Conservation (phyloP, 225 moss, liverwort and hornwort genomes). For the Antitrichia curtipendula region DNA sequence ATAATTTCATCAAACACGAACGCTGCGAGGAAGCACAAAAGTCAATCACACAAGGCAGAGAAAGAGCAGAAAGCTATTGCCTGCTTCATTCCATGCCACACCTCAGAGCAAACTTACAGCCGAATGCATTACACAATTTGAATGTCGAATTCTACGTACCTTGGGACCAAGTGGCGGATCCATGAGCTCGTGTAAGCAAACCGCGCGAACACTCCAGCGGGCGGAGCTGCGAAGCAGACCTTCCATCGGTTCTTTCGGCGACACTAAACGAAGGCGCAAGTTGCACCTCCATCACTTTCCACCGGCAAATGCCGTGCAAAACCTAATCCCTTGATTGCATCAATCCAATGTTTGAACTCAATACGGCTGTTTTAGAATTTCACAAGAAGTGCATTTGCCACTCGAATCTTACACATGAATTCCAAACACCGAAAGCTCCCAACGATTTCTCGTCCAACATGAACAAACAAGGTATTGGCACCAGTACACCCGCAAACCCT, state of each 20-base stretch:
- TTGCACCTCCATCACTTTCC: neutral
- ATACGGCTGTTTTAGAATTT: neutral
- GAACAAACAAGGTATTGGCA: neutral
- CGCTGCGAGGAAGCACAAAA: neutral
- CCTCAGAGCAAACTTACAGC: neutral
- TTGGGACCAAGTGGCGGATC: conserved; percentile 89
- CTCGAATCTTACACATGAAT: neutral
- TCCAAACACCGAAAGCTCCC: neutral
- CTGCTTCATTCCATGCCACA: neutral
- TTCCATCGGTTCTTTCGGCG: conserved; percentile 6
- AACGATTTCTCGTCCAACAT: neutral
- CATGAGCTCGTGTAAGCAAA: conserved; percentile 71
- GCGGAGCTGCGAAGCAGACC: conserved; percentile 46
- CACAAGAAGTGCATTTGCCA: neutral
- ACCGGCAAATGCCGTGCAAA: neutral
- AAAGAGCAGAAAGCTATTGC: neutral
- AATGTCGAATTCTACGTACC: conserved; percentile 8
- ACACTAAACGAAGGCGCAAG: neutral
- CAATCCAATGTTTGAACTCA: neutral
- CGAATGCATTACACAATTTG: neutral
- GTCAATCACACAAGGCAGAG: neutral
- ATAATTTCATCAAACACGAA: neutral
- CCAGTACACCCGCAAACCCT: neutral
- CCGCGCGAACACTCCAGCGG: conserved; percentile 60
- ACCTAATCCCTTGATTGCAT: neutral